Conservation (phyloP, 345 rosid genomes). For the Syzygium grande region DNA sequence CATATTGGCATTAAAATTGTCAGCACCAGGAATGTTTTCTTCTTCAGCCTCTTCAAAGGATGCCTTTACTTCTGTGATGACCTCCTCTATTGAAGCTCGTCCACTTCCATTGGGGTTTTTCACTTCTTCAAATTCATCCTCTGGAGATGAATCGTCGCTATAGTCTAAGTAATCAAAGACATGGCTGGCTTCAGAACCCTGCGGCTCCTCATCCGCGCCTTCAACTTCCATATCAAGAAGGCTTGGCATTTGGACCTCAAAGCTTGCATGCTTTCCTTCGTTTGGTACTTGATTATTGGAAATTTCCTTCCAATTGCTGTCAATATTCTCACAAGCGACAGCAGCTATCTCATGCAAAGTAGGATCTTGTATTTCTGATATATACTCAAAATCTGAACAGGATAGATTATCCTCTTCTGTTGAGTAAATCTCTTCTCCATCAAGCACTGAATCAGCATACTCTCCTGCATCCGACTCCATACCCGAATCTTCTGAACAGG, state of each 20-base stretch:
- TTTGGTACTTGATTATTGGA: neutral
- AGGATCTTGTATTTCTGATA: neutral
- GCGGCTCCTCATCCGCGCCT: neutral
- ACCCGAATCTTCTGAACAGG: conserved; percentile 17
- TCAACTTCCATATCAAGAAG: neutral
- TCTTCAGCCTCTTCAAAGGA: conserved; percentile 4
- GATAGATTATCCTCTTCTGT: conserved; percentile 14
- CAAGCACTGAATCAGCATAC: conserved; percentile 8
- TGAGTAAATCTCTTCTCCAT: conserved; percentile 4
- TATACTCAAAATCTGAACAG: neutral
- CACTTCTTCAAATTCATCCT: conserved; percentile 5
- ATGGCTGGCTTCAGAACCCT: conserved; percentile 9
- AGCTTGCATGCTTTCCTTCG: neutral
- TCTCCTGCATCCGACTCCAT: conserved; percentile 47
- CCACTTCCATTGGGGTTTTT: neutral
- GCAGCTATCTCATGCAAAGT: conserved; percentile 14
- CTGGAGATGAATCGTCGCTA: conserved; percentile 9
- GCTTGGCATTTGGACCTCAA: neutral
- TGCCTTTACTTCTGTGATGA: neutral
- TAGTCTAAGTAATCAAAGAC: neutral
- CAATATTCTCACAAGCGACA: neutral
- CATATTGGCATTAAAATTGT: neutral
- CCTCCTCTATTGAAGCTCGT: neutral
- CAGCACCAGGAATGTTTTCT: conserved; percentile 1
- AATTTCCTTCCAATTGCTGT: neutral